A percentile compares a stretch with the other conserved stretches of the same genome.
Conservation (phyloP, 495 filamentous ascomycete species). For the Tuber magnatum region DNA sequence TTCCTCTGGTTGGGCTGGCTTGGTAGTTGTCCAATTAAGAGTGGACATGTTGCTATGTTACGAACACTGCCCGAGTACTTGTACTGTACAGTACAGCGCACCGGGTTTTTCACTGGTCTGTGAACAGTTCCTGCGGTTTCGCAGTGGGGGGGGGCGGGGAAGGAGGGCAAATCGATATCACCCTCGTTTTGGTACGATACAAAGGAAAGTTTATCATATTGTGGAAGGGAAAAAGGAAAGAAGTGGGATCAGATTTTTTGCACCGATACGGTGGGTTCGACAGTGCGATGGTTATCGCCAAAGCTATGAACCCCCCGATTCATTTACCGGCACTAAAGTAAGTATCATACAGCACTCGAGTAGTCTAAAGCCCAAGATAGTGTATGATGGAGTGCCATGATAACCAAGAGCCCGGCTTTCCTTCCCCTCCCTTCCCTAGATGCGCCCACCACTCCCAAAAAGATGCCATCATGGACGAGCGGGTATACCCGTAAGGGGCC, state of each 20-base stretch:
- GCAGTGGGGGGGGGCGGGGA: too few relatives aligned
- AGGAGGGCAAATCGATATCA: too few relatives aligned
- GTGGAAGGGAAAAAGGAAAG: neutral
- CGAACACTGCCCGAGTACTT: neutral
- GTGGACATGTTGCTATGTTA: neutral
- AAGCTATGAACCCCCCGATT: neutral
- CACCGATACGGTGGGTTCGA: neutral
- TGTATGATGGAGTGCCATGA: too few relatives aligned
- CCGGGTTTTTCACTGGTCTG: neutral
- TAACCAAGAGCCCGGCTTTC: neutral
- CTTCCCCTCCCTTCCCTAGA: neutral
- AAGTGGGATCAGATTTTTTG: neutral
- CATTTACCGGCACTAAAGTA: too few relatives aligned
- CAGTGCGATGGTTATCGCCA: neutral
- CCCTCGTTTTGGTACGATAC: neutral
- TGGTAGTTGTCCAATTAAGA: neutral
- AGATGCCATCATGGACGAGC: neutral
- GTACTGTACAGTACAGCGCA: neutral
- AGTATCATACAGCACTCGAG: too few relatives aligned
- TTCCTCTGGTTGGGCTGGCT: neutral
- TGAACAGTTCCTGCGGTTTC: neutral
- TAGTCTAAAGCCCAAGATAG: neutral
- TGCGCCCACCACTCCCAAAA: neutral
- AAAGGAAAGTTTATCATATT: too few relatives aligned
- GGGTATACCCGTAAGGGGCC: neutral